Evolutionary conservation across 139 green algal genomes (phyloP), one percentile per base, ranked within the genome.

Genomic region (Desmodesmus armatus): DNA sequence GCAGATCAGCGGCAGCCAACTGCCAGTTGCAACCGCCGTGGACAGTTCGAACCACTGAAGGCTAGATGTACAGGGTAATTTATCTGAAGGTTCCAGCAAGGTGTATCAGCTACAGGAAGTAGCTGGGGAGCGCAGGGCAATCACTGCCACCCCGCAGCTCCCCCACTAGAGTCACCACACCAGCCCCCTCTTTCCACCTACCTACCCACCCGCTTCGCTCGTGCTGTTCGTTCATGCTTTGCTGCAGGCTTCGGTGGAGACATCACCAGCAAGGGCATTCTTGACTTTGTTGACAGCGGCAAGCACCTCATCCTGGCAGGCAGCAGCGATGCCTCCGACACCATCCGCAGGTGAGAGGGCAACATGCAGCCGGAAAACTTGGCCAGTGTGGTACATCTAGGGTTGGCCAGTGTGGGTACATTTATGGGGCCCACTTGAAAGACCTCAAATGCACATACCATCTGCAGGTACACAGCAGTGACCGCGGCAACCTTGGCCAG

Each of bases 251-350:
- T 95, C 83, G 94, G 95, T 7, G 92, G 94, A 7, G 84, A 82
- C 2, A 58, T 98, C 3, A 89, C 94, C 71, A 75, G 89, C 13
- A 72, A 80, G 1, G 82, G 73, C 1, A 86, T 98, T n/a, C 67
- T 96, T 4, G 93, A 98, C 23, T 99, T 98, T 83, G 87, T 98
- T 1, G 96, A 99, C 51, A 87, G 71, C 25, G 96, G 96, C 3
- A 89, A 90, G 51, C 92, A 98, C 70, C 33, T 98, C 23, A 44
- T 98, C 1, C n/a, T 99, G 15, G 94, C 91, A 29, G 86, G 90
- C 21, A 91, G 88, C 84, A 82, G 87, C 15, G 67, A 86, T 4
- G 87, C 87, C 2, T 95, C 91, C 19, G 92, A 95, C 35, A 78
- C 43, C 80, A 80, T 86, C 33, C 80, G 66, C 25, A n/a, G n/a